These are phyloP conservation scores for Euphorbia celastroides DNA, from an alignment of 441 rosid genomes.

Conservation along the genomic window DNA sequence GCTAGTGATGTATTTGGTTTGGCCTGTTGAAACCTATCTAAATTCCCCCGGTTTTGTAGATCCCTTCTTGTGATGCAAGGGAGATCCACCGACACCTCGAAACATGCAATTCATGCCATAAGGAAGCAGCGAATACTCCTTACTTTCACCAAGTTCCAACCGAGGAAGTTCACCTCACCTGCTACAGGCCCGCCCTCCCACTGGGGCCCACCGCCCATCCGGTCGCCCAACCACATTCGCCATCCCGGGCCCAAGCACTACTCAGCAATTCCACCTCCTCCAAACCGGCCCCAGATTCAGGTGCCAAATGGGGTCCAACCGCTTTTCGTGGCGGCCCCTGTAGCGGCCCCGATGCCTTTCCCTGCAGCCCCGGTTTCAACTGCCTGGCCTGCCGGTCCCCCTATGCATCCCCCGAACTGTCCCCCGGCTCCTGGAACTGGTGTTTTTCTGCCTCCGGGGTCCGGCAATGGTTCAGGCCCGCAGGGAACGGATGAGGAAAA, in stretches of 20 bases:
- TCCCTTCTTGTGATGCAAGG: constrained; percentile 73
- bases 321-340: constrained; percentile 45
- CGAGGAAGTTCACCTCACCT: constrained; percentile 36
- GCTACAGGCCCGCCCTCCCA: constrained; percentile 33
- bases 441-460: constrained; percentile 82
- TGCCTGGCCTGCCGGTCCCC: constrained; percentile 58
- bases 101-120: constrained; percentile 61
- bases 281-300: constrained; percentile 49
- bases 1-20: too few species aligned
- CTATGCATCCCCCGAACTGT: constrained; percentile 54
- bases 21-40: background rate
- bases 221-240: constrained; percentile 49
- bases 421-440: constrained; percentile 69
- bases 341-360: constrained; percentile 31
- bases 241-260: constrained; percentile 55
- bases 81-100: constrained; percentile 66
- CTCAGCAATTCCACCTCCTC: constrained; percentile 44
- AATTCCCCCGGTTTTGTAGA: constrained; percentile 29
- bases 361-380: constrained; percentile 41
- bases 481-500: constrained; percentile 29
- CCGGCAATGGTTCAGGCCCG: constrained; percentile 39
- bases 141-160: constrained; percentile 65
- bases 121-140: constrained; percentile 69
- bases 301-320: constrained; percentile 52
- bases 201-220: constrained; percentile 56